These are phyloP conservation scores for Zizania palustris DNA, from an alignment of 202 grass and related monocot genomes.

Conservation along the genomic window DNA sequence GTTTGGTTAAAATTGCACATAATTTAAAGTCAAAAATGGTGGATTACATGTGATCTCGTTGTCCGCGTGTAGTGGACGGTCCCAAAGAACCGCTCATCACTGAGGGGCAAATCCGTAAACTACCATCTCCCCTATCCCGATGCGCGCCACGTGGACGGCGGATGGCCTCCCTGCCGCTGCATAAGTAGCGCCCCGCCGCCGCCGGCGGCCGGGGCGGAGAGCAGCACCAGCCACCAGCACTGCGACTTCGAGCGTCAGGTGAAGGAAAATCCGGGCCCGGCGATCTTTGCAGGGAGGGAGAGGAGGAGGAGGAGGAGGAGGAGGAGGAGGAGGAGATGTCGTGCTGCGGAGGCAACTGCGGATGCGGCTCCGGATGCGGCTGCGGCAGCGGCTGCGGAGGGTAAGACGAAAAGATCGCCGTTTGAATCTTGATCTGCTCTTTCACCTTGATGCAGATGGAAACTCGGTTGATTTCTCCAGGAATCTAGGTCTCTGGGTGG, in stretches of 20 bases:
- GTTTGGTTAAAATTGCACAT: too few relatives aligned
- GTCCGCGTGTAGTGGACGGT: constrained; percentile 6
- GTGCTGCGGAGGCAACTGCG: constrained; percentile 82
- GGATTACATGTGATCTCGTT: not conserved
- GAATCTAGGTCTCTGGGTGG: not conserved
- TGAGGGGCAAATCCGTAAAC: constrained; percentile 7
- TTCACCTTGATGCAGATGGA: not conserved
- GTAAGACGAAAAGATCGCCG: constrained; percentile 26
- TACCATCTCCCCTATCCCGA: not conserved
- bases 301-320: too few relatives aligned
- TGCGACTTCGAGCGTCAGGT: too few relatives aligned
- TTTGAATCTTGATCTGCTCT: not conserved
- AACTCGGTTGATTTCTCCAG: not conserved
- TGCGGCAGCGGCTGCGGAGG: constrained; percentile 80
- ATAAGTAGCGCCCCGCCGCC: not conserved
- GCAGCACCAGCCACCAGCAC: too few relatives aligned
- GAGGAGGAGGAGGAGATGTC: constrained; percentile 44
- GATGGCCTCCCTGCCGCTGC: constrained; percentile 10
- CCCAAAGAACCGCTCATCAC: constrained; percentile 7
- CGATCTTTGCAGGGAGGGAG: not conserved
- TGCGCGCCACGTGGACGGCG: constrained; percentile 48
- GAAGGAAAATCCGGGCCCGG: too few relatives aligned
- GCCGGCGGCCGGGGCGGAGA: not conserved
- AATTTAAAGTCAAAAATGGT: too few relatives aligned
- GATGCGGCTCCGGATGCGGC: constrained; percentile 70